Evolutionary conservation across 1,139 yeast species (phyloP).

Genomic region (Geotrichum klebahnii): DNA sequence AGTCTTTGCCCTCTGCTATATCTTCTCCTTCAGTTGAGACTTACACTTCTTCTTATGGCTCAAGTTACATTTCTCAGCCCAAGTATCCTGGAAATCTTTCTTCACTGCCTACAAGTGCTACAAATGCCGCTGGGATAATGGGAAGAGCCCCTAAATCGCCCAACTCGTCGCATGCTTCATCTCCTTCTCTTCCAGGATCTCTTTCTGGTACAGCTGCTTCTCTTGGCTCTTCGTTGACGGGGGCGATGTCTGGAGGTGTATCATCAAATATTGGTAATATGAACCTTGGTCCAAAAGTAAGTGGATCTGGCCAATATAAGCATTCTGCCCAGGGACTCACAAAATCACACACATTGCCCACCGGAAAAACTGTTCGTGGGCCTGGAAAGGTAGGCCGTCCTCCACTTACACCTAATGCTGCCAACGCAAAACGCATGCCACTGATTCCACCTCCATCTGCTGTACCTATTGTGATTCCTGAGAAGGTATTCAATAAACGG

Average conservation of each 20-base stretch:
- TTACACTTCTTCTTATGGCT: neutral
- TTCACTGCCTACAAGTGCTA: neutral
- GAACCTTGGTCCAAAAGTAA: neutral
- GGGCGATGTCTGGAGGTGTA: neutral
- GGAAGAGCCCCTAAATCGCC: slow-evolving; percentile 1
- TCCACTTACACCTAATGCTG: slow-evolving; percentile 13
- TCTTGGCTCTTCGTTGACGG: neutral
- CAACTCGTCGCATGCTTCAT: neutral
- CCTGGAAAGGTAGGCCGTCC: slow-evolving; percentile 23
- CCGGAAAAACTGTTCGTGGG: slow-evolving; percentile 15
- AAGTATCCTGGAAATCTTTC: too few species aligned
- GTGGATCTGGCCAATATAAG: neutral
- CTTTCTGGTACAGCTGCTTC: neutral
- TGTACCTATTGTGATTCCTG: slow-evolving; percentile 44
- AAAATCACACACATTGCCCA: slow-evolving; percentile 1
- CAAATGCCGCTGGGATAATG: too few species aligned
- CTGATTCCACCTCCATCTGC: slow-evolving; percentile 4
- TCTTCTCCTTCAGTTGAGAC: slow-evolving; percentile 1
- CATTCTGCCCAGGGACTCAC: slow-evolving; percentile 1
- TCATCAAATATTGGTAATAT: too few species aligned
- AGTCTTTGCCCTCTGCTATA: slow-evolving; percentile 6
- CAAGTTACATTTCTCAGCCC: neutral
- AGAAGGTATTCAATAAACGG: slow-evolving; percentile 81
- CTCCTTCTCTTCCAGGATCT: neutral
- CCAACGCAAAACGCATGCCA: slow-evolving; percentile 12